These are phyloP conservation scores for Eucalyptus grandis DNA, from an alignment of 345 rosid species.

Conservation along the genomic window DNA sequence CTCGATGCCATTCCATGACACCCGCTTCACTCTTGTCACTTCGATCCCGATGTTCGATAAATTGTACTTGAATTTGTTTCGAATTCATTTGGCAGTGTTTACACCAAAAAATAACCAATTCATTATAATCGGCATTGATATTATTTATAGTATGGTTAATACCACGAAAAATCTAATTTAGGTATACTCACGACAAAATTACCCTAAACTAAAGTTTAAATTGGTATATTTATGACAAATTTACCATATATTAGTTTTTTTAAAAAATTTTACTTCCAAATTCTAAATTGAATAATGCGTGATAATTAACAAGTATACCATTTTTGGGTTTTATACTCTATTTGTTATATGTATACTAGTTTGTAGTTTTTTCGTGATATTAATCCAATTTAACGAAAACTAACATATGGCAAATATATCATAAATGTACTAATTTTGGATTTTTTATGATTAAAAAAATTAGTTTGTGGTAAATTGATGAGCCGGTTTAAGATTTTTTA, in stretches of 20 bases:
- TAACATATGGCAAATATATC: too few species aligned
- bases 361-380: too few species aligned
- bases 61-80: neutral
- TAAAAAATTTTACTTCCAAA: accelerated
- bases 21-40: neutral
- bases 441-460: too few species aligned
- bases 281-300: accelerated
- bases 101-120: neutral
- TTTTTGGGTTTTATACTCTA: too few species aligned
- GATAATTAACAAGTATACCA: accelerated
- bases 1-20: neutral
- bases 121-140: neutral
- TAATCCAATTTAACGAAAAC: accelerated
- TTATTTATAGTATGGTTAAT: too few species aligned
- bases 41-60: neutral
- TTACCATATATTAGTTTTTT: accelerated
- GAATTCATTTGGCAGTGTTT: neutral
- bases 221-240: accelerated
- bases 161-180: too few species aligned
- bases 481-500: too few species aligned
- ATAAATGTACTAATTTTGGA: accelerated
- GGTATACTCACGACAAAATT: accelerated
- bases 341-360: too few species aligned
- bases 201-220: accelerated
- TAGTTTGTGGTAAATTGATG: too few species aligned